A percentile compares a stretch with the other conserved stretches of the same genome.
Evolutionary conservation across 1,139 yeast species (phyloP).

Genomic region (Debaryomyces sp.): DNA sequence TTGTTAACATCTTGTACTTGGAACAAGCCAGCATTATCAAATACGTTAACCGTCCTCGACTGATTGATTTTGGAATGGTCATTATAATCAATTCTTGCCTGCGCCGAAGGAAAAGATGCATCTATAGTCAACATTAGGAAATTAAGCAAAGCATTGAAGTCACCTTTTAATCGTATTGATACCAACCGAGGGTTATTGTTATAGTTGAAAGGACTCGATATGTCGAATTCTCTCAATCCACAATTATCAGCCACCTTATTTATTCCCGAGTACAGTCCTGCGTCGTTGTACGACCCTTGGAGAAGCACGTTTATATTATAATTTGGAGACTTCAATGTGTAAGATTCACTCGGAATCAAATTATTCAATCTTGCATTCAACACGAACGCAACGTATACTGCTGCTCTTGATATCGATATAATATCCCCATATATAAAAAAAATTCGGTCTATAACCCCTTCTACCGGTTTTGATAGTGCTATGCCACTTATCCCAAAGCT

Average conservation of each 20-base stretch:
- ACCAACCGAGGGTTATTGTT: slow-evolving; percentile 12
- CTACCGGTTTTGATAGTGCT: slow-evolving; percentile 20
- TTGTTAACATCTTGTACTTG: slow-evolving; percentile 23
- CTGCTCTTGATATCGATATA: slow-evolving; percentile 24
- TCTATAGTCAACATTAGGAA: slow-evolving; percentile 16
- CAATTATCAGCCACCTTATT: slow-evolving; percentile 5
- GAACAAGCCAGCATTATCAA: slow-evolving; percentile 29
- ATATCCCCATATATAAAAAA: slow-evolving; percentile 30
- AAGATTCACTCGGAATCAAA: slow-evolving; percentile 18
- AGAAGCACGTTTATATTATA: slow-evolving; percentile 20
- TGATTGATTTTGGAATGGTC: slow-evolving; percentile 21
- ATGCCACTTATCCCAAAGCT: slow-evolving; percentile 24
- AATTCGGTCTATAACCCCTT: slow-evolving; percentile 34
- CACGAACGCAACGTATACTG: slow-evolving; percentile 25
- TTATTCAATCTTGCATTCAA: slow-evolving; percentile 29
- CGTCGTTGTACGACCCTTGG: not conserved
- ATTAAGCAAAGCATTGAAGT: slow-evolving; percentile 21
- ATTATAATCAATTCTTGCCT: slow-evolving; percentile 10
- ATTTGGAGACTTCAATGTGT: slow-evolving; percentile 36
- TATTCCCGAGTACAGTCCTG: not conserved
- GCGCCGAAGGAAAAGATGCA: slow-evolving; percentile 9
- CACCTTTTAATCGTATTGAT: slow-evolving; percentile 21
- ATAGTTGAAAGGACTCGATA: slow-evolving; percentile 14
- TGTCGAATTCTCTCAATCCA: slow-evolving; percentile 12
- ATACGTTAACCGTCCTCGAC: slow-evolving; percentile 25